phyloP scores from a whole-genome alignment of 1,284 basidiomycete genomes.

The Cystobasidium pallidum region DNA sequence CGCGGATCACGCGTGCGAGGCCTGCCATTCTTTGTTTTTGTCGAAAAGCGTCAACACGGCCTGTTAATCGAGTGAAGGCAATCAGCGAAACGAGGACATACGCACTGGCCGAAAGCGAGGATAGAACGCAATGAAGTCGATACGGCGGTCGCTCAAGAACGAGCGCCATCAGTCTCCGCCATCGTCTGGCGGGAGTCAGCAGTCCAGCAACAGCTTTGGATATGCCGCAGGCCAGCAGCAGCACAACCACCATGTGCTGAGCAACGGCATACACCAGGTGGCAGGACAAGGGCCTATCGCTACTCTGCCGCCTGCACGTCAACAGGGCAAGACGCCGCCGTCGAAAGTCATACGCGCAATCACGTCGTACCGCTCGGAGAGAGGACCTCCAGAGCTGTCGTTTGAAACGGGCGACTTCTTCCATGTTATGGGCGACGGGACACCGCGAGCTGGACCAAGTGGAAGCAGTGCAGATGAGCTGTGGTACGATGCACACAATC shows the following conservation, averaged over 20 bases:
- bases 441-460: constrained; percentile 49
- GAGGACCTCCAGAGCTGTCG: constrained; percentile 81
- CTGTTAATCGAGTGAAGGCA: constrained; percentile 1
- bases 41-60: neutral
- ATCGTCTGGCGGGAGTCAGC: constrained; percentile 32
- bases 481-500: constrained; percentile 64
- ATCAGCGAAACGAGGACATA: neutral
- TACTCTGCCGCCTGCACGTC: constrained; percentile 26
- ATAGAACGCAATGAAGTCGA: constrained; percentile 25
- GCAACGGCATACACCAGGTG: constrained; percentile 21
- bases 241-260: constrained; percentile 26
- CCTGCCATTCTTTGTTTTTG: neutral
- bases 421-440: constrained; percentile 81
- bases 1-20: neutral
- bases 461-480: constrained; percentile 45
- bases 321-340: constrained; percentile 65
- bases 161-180: constrained; percentile 37
- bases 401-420: constrained; percentile 97
- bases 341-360: constrained; percentile 94
- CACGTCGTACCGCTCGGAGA: constrained; percentile 66
- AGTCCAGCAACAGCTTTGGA: constrained; percentile 17
- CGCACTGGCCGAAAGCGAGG: neutral
- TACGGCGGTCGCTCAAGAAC: constrained; percentile 42
- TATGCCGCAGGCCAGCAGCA: constrained; percentile 16
- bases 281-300: constrained; percentile 6